Evolutionary conservation across 495 filamentous ascomycete species (phyloP).

Genomic region (Hyaloscypha hepaticicola): DNA sequence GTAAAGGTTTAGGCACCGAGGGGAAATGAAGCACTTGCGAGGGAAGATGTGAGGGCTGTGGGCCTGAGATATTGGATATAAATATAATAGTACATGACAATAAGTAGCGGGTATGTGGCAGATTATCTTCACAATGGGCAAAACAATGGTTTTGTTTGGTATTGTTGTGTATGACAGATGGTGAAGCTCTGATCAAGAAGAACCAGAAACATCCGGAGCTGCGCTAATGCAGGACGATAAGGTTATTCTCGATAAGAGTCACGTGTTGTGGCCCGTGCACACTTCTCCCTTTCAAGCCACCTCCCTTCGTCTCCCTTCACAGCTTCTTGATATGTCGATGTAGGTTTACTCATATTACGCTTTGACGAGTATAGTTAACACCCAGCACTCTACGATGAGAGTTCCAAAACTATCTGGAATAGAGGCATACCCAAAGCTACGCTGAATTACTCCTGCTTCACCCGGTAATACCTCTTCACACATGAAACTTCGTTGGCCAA

Average conservation of each 20-base stretch:
- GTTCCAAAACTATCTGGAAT: no score
- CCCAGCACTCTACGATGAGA: no score
- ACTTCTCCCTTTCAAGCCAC: no score
- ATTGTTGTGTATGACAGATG: neutral
- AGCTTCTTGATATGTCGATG: no score
- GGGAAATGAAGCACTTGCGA: neutral
- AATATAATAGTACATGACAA: neutral
- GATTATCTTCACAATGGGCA: neutral
- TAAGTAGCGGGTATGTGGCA: neutral
- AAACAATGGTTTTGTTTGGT: neutral
- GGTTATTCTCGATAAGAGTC: neutral
- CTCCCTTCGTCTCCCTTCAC: no score
- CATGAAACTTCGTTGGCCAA: no score
- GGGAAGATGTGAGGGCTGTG: neutral
- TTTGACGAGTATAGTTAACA: no score
- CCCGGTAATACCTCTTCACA: no score
- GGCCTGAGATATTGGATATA: neutral
- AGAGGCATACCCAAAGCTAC: no score
- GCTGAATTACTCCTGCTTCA: no score
- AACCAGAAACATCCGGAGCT: neutral
- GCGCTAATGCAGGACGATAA: slow-evolving; percentile 14
- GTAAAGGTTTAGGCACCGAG: neutral
- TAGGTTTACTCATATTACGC: no score
- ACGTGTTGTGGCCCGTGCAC: neutral
- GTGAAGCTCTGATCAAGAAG: neutral